Evolutionary conservation across 345 rosid genomes (phyloP), one percentile per base, ranked within the genome.

Genomic region (Pseudoturritis turrita): DNA sequence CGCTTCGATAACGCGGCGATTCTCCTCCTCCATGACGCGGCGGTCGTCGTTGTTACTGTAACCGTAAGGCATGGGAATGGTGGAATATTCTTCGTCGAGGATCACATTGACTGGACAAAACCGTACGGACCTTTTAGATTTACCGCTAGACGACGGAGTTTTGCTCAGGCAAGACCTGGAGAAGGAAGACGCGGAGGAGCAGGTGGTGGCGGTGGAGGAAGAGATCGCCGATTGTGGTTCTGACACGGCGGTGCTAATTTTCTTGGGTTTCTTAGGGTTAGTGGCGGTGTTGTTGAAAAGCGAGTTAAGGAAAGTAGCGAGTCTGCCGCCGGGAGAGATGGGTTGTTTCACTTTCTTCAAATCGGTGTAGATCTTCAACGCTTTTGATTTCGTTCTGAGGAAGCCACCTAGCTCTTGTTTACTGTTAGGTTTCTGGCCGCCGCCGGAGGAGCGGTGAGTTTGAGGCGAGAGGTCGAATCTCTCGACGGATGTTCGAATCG

Each of bases 321-420:
- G 86, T 31, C 84, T 78, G 2, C 89, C 90, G 0, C 96, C 96
- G 0, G 99, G 99, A 14, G 99, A 95, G 70, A 95, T 81, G 0
- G 98, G 98, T 57, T 94, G 98, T 67, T 89, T 91, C 10, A 83
- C 87, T 77, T 86, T 93, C 79, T 89, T 93, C 28, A 90, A 77
- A 35, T 89, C 96, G 51, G 84, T 81, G 84, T 89, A 91, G 78
- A 91, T 89, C 83, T 86, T 89, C 45, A 89, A 69, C 11, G 96
- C 99, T 71, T 84, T 89, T 29, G 93, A 87, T 69, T 88, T 91
- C 4, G 91, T 85, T 74, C 86, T 91, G 28, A 76, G 72, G 49
- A 84, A 77, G 39, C 88, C 83, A 2, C 85, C 88, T 23, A 77
- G 80, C 17, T 75, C 80, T 50, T 65, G 62, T 14, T 72, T 72